Evolutionary conservation across 148 eudicot genomes (phyloP), one percentile per base, ranked within the genome.

Genomic region (Vaccinium myrtillus): DNA sequence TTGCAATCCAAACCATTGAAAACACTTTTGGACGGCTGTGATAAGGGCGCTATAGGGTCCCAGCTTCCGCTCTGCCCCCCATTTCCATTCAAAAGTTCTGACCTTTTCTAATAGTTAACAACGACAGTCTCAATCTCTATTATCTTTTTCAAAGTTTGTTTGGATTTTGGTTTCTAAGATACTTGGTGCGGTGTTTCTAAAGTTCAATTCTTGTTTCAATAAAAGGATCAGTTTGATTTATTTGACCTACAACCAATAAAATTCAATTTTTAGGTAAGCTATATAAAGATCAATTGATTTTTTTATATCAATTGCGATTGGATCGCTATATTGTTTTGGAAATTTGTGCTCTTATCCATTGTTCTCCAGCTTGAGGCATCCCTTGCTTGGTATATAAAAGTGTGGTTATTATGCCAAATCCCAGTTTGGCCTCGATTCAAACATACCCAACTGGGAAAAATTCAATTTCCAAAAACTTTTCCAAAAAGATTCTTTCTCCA

Each of bases 321-420:
- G 21, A 36, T 39, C 18, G 50, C 46, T 36, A 78, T 5, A 55
- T 14, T n/a, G 8, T n/a, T 50, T 6, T 0, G 8, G 36, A 3
- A 39, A 39, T 18, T 36, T 73, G 77, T 39, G 10, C 19, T 32
- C 77, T 73, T 73, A 13, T 36, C 23, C 50, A 36, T 19, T 73
- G 50, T 15, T 73, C 49, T 16, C n/a, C 77, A 73, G 50, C 77
- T 73, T 73, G 77, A 73, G 49, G 49, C 77, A 73, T 73, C 49
- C 18, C 77, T 39, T 39, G 77, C 39, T 73, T 73, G 77, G 39
- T 39, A 39, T 70, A 56, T 59, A 27, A 16, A 30, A 70, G 36
- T 30, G 84, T 86, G 86, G 75, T 70, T 59, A 36, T 14, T 15
- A 58, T 56, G 80, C 56, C 65, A 32, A 86, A 43, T 82, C 78